Base-by-base conservation (phyloP, 768 basidiomycete species). In the Obba rivulosa region DNA sequence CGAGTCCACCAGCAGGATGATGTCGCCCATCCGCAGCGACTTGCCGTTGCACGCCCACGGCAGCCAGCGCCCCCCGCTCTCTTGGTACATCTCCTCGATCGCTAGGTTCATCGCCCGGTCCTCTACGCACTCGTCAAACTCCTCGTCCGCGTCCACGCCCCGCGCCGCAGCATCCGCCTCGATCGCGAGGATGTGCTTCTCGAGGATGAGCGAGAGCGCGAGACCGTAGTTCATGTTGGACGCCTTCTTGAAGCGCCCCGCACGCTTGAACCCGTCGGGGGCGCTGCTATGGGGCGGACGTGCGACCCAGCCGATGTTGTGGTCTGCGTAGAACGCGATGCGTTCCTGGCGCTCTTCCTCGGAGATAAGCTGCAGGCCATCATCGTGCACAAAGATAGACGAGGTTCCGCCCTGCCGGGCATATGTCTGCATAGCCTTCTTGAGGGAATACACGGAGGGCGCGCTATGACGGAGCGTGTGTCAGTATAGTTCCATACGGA, bases 161-260 rank as follows among this genome's bases (percentile, higher is more conserved):
- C 65, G 51, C 60, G 58, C 36, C n/a, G 61, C 67, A 14, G 68
- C 60, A 16, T 61, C 66, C 9, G 68, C 65, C 58, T 81, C 77
- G 16, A 82, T 67, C n/a, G 58, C 57, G 8, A 69, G 70, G 41
- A 81, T 68, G 41, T 73, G 63, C 50, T 73, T 71, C 60, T 80
- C 79, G 54, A 79, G 63, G 45, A 80, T 76, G 23, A 90, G 70
- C 4, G 82, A 84, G 4, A 91, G 72, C 57, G 81, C 68, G n/a
- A 76, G 71, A 0, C 78, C 89, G 57, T 85, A 92, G 62, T 94
- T 95, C 85, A 94, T 83, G 66, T 95, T 95, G 14, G 82, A 84
- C 1, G 91, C 91, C 67, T 95, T 95, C 74, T 95, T 95, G 76
- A 95, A 95, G 18, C 89, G 79, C 36, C 90, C 91, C 24, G 87